A percentile compares a stretch with the other conserved stretches of the same genome.
These are phyloP conservation scores for Mallotus japonicus DNA, from an alignment of 441 rosid species.

Conservation along the genomic window DNA sequence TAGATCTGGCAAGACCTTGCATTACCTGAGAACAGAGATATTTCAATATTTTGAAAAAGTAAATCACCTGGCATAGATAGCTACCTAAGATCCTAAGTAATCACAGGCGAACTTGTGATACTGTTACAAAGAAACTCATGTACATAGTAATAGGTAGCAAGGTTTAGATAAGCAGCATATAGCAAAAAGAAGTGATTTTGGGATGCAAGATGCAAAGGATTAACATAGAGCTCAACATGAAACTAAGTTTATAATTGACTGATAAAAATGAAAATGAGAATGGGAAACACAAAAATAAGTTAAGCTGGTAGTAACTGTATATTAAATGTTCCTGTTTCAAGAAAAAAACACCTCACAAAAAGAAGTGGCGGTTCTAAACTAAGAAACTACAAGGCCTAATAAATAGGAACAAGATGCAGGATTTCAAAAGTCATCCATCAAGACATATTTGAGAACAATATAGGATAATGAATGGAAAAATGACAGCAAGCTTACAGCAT, in stretches of 20 bases:
- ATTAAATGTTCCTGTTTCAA: background rate
- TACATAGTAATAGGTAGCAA: background rate
- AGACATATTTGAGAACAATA: background rate
- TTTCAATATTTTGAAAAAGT: constrained; percentile 11
- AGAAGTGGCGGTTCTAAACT: background rate
- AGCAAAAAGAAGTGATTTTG: background rate
- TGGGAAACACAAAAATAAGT: background rate
- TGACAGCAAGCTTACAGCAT: constrained; percentile 58
- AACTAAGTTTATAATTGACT: background rate
- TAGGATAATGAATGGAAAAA: background rate
- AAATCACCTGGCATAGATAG: background rate
- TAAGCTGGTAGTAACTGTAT: background rate
- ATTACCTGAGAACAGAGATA: constrained; percentile 56
- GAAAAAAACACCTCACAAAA: background rate
- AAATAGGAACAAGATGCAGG: too few relatives aligned
- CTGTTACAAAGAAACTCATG: background rate
- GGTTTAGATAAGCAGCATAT: background rate
- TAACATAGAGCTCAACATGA: background rate
- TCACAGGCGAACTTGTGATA: constrained; percentile 1
- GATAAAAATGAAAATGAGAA: constrained; percentile 4
- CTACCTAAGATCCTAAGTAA: background rate
- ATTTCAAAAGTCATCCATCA: background rate
- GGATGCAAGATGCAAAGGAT: background rate
- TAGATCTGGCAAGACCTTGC: constrained; percentile 98
- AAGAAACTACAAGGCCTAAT: background rate